phyloP scores from a whole-genome alignment of 2,329 filamentous ascomycete species.

The Diaporthe helianthi region DNA sequence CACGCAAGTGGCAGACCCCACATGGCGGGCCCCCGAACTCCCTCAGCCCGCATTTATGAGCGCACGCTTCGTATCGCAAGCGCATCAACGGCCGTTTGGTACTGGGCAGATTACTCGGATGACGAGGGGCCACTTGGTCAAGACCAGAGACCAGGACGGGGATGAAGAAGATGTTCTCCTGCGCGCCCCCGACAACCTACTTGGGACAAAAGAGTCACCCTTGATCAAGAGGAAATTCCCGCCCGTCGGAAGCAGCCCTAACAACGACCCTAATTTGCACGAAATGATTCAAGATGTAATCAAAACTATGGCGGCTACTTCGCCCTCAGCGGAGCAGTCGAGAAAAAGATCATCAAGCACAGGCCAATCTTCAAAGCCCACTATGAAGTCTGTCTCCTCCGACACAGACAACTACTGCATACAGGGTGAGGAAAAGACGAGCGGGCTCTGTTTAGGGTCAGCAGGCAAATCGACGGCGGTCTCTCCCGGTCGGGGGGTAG shows the following conservation, averaged over 20 bases:
- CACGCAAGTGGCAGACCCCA: constrained; percentile 43
- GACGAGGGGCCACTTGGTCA: constrained; percentile 32
- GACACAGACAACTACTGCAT: not conserved
- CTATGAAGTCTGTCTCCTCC: not conserved
- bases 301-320: constrained; percentile 27
- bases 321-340: constrained; percentile 15
- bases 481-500: not conserved
- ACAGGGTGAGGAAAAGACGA: not conserved
- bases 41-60: constrained; percentile 36
- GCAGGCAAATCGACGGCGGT: not conserved
- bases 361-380: not conserved
- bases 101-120: constrained; percentile 21
- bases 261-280: constrained; percentile 24
- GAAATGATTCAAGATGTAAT: constrained; percentile 31
- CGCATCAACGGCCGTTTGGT: not conserved
- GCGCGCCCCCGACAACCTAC: constrained; percentile 21
- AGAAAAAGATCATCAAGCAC: not conserved
- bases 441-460: not conserved
- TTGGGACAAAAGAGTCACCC: constrained; percentile 6
- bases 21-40: constrained; percentile 49
- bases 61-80: constrained; percentile 25
- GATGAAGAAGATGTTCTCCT: constrained; percentile 46
- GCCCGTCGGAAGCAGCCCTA: constrained; percentile 28
- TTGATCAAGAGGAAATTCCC: constrained; percentile 31
- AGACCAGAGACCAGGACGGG: constrained; percentile 35